Evolutionary conservation across 352 stramenopile species (phyloP), one percentile per base, ranked within the genome.

Genomic region (Pythium aristosporum): DNA sequence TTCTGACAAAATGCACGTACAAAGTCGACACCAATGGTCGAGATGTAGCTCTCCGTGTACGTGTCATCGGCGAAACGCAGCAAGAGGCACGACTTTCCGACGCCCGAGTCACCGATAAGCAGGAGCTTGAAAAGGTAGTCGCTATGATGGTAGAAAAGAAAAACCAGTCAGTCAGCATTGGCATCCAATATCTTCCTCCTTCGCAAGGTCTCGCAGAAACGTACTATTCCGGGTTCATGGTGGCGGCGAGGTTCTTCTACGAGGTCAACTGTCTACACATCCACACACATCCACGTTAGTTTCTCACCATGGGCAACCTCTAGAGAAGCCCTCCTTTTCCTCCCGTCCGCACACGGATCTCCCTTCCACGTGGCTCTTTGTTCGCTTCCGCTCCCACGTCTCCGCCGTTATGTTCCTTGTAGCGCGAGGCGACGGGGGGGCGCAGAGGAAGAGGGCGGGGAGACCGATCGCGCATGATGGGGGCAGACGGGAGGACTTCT

Each of bases 11-110:
- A 13, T 32, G 10, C 58, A 97, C 91, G 91, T 85, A 98, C 94
- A 83, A 99, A 99, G 80, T 99, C 97, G 43, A 99, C 97, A 74
- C 98, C 98, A 78, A 99, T 99, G 60, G 98, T 99, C 53, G 97
- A 99, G 76, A 99, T 99, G 80, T 99, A 99, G 67, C 92, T 98
- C 74, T 99, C 97, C 59, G 97, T 99, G 89, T 99, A 99, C 57
- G 96, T 98, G 84, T 99, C 97, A 75, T 99, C 97, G 3, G 97
- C 97, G 80, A 99, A 99, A 85, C 97, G 91, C 23, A 99, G 86
- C 66, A 99, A 80, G 67, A 99, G 83, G 87, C 97, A 99, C 65
- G 97, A 99, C 87, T 99, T 99, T 54, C 96, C 94, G 63, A 99
- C 96, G 60, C 96, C 96, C 13, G 92, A 98, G 88, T 99, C 96